Evolutionary conservation across 805 yeast genomes (phyloP), one percentile per base, ranked within the genome.

Genomic region (Peterozyma xylosa): DNA sequence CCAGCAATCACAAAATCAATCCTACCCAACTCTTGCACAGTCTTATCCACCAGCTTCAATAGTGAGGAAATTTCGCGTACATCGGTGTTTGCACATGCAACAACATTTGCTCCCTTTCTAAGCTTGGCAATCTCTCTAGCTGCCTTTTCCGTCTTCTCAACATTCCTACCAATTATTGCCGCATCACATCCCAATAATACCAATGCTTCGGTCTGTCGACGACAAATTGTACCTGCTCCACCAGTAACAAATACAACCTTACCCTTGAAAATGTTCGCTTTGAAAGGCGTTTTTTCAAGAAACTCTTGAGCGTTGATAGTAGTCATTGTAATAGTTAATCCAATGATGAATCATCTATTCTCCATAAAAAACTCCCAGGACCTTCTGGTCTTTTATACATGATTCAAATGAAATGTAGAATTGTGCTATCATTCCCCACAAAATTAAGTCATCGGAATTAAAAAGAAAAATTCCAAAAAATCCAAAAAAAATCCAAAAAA

Each of bases 161-260:
- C 66, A 54, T 82, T 82, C 57, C 97, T 75, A 2, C 98, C 96
- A 29, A 91, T 61, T 37, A 91, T 83, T 5, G 86, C 86, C 13
- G 95, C 96, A 55, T 86, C 71, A 43, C 96, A 93, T 5, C 98
- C 98, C 10, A 91, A 66, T 14, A 77, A 64, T 2, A 88, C 83
- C 64, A 91, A 50, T 0, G 96, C 96, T 59, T 86, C 95, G 0
- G 85, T 77, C 61, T 90, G 97, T 5, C 85, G 91, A 39, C 93
- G 70, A 62, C 97, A 90, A 44, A 91, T 90, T n/a, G 96, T 80
- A 11, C 97, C 97, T 2, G 97, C 93, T 11, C 97, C 97, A 5
- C 98, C 98, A 1, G 98, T 91, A 42, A 88, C 86, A 52, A 90
- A 85, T 5, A 80, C 93, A 2, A 87, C 96, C 60, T 89, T 89